phyloP scores from a whole-genome alignment of 106 monocot genomes.

The Iris macrosiphon region DNA sequence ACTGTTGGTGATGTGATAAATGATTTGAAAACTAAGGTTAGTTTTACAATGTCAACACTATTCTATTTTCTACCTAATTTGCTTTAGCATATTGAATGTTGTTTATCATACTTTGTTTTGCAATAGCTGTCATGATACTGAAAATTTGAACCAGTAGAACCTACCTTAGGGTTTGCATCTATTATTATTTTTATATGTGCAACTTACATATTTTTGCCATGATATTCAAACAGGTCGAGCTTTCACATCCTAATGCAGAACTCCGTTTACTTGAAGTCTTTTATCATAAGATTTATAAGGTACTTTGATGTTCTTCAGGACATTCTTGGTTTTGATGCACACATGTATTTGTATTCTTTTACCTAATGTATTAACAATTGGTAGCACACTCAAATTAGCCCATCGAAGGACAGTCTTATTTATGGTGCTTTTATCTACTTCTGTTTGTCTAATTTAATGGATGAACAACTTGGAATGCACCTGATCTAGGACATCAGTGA shows the following conservation, averaged over 20 bases:
- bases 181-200: neutral
- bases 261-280: slow-evolving; percentile 77
- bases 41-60: neutral
- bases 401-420: no score
- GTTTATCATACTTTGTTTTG: neutral
- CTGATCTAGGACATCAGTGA: no score
- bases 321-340: neutral
- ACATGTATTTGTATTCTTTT: neutral
- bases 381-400: neutral
- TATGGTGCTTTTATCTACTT: no score
- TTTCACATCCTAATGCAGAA: slow-evolving; percentile 74
- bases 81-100: neutral
- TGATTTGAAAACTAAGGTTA: slow-evolving; percentile 80
- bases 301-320: slow-evolving; percentile 6
- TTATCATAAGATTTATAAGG: slow-evolving; percentile 91
- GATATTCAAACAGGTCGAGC: slow-evolving; percentile 53
- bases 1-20: slow-evolving; percentile 71
- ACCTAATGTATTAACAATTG: neutral
- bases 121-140: no score
- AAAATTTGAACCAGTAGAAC: neutral
- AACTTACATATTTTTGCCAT: neutral
- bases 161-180: neutral
- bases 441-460: no score
- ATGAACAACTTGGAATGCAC: no score
- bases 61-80: neutral